Base-by-base conservation (phyloP, 331 rosid genomes). In the Malus hybrid region DNA sequence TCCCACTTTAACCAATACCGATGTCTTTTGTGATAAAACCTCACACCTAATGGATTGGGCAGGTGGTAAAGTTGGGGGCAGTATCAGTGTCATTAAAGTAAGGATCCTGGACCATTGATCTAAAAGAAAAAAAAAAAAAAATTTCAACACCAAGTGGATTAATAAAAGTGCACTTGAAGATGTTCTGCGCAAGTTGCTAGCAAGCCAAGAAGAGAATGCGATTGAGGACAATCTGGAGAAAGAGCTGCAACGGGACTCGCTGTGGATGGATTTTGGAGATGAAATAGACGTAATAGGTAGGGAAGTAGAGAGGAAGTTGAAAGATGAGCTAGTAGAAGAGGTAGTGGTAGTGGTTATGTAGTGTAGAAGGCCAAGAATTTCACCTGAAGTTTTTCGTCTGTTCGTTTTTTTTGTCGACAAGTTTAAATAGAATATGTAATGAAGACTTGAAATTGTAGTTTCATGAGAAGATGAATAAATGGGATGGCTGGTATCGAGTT, bases 321-420 rank as follows among this genome's bases (percentile, higher is more conserved):
- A 83, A 68, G 89, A 92, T 79, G 99, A 90, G 72, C 77, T 92
- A 69, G 83, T 95, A 66, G 89, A 80, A 68, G 92, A 90, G 42
- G 42, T 36, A 36, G 42, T 36, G 82, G 79, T 88, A 73, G 83
- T 77, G 7, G 79, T 81, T 68, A 68, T 75, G 75, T 86, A 73
- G 52, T 61, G 53, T 61, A 82, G 86, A 77, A 82, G 56, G 70
- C 70, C 48, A 63, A 48, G 13, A 55, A 73, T 77, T 74, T 82
- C 86, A 73, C 61, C 80, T 80, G 19, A 74, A 67, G 63, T 56
- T 61, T 20, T 78, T 64, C 32, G 34, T 18, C 66, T 79, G 63
- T 77, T 56, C 57, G 63, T 74, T 71, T 7, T 50, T 16, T 52
- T 1, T 1, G 20, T 52, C 57, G 3, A 78, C 76, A 83, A 74